phyloP scores from a whole-genome alignment of 2,329 filamentous ascomycete species.

The Fusarium sterilihyphosum region DNA sequence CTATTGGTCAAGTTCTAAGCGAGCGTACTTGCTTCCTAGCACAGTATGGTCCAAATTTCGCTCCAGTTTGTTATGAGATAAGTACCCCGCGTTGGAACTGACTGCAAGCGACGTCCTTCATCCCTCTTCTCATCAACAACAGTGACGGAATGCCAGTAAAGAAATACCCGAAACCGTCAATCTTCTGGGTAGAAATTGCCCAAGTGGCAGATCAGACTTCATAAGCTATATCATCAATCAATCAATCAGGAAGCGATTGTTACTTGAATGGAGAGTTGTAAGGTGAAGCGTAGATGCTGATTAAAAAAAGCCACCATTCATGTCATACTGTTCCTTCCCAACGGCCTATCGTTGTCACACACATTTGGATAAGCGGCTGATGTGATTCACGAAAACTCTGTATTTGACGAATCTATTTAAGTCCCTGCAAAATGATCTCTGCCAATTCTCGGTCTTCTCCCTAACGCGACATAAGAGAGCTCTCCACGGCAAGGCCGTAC shows the following conservation, averaged over 20 bases:
- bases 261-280: no score
- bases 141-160: neutral
- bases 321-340: neutral
- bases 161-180: no score
- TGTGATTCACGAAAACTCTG: neutral
- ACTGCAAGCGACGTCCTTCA: neutral
- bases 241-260: no score
- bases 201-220: no score
- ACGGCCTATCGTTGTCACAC: no score
- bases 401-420: fast-evolving
- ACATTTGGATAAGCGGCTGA: no score
- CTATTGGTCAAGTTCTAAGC: neutral
- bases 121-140: neutral
- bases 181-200: no score
- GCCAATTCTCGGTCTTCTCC: neutral
- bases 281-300: no score
- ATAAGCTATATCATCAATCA: no score
- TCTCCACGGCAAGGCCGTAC: neutral
- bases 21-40: neutral
- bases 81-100: neutral
- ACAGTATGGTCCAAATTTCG: fast-evolving
- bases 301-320: neutral
- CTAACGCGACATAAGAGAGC: no score
- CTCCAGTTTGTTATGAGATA: fast-evolving
- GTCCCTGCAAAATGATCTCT: neutral